These are phyloP conservation scores for Darksidea phi DNA, from an alignment of 495 filamentous ascomycete species.

Conservation along the genomic window DNA sequence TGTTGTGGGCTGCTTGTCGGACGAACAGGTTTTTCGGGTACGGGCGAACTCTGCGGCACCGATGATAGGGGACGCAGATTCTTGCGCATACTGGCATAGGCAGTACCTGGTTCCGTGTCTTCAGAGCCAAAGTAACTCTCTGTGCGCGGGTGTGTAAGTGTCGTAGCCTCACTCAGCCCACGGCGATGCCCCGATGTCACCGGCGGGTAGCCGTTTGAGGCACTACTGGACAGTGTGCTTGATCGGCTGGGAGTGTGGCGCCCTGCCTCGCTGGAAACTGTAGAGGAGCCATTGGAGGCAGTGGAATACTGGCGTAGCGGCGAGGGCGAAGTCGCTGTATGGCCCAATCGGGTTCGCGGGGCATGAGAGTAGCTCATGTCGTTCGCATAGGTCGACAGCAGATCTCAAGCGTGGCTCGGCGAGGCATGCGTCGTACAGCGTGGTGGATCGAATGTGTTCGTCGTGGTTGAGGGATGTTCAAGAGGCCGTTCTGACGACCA, in stretches of 20 bases:
- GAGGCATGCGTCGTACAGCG: slow-evolving; percentile 33
- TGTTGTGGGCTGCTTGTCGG: slow-evolving; percentile 33
- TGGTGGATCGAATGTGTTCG: slow-evolving; percentile 8
- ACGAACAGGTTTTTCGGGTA: slow-evolving; percentile 34
- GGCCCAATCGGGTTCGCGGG: slow-evolving; percentile 50
- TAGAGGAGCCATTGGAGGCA: slow-evolving; percentile 74
- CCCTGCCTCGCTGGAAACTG: slow-evolving; percentile 68
- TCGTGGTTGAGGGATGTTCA: slow-evolving; percentile 17
- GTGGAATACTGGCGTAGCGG: slow-evolving; percentile 72
- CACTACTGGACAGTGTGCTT: slow-evolving; percentile 74
- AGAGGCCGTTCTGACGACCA: slow-evolving; percentile 33
- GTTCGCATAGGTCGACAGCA: slow-evolving; percentile 5
- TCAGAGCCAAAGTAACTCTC: slow-evolving; percentile 45
- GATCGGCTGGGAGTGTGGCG: slow-evolving; percentile 66
- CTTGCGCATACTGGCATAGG: slow-evolving; percentile 70
- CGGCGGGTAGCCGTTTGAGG: slow-evolving; percentile 60
- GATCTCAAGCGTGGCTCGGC: not conserved
- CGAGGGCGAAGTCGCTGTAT: slow-evolving; percentile 56
- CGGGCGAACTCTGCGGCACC: slow-evolving; percentile 55
- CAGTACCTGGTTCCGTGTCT: slow-evolving; percentile 53
- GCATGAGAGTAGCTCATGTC: slow-evolving; percentile 34
- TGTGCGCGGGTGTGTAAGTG: slow-evolving; percentile 47
- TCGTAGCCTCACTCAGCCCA: slow-evolving; percentile 69
- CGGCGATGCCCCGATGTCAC: slow-evolving; percentile 62
- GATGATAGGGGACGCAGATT: slow-evolving; percentile 76